Conservation (phyloP, 208 protist species). For the Trypanosomatidae sp. region DNA sequence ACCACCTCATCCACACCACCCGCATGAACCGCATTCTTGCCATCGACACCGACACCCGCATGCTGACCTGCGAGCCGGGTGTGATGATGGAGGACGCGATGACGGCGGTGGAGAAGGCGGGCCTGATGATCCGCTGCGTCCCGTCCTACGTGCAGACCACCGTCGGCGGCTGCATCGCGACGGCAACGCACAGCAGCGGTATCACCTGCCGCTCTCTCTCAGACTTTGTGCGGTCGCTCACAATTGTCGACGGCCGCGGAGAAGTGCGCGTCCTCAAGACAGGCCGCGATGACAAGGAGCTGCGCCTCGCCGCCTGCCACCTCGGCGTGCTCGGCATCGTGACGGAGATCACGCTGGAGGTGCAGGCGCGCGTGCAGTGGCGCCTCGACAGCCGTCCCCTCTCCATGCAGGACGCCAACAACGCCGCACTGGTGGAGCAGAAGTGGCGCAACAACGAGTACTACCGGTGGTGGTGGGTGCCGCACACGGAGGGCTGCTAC, state of each 20-base stretch:
- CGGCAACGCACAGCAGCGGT: constrained; percentile 71
- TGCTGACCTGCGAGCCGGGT: constrained; percentile 57
- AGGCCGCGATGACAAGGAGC: constrained; percentile 19
- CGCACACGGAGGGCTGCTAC: constrained; percentile 75
- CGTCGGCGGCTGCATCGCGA: constrained; percentile 57
- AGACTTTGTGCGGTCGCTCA: constrained; percentile 50
- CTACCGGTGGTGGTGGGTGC: constrained; percentile 83
- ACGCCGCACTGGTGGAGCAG: constrained; percentile 28
- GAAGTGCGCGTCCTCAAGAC: constrained; percentile 20
- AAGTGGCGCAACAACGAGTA: constrained; percentile 44
- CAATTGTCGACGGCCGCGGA: constrained; percentile 53
- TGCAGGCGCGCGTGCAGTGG: constrained; percentile 52
- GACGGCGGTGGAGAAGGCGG: constrained; percentile 35
- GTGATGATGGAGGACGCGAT: constrained; percentile 50
- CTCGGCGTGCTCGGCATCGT: constrained; percentile 68
- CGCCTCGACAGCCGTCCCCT: constrained; percentile 43
- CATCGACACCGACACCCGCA: constrained; percentile 34
- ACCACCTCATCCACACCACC: constrained; percentile 57
- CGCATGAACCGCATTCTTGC: constrained; percentile 46
- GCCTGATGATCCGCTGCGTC: constrained; percentile 69
- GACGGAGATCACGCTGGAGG: constrained; percentile 57
- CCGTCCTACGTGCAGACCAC: constrained; percentile 68
- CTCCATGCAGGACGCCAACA: constrained; percentile 33
- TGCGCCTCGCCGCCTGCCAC: constrained; percentile 59
- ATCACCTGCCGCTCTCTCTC: constrained; percentile 38